Conservation (phyloP, 192 early-diverging fungal genomes). For the Coemansia sp. region DNA sequence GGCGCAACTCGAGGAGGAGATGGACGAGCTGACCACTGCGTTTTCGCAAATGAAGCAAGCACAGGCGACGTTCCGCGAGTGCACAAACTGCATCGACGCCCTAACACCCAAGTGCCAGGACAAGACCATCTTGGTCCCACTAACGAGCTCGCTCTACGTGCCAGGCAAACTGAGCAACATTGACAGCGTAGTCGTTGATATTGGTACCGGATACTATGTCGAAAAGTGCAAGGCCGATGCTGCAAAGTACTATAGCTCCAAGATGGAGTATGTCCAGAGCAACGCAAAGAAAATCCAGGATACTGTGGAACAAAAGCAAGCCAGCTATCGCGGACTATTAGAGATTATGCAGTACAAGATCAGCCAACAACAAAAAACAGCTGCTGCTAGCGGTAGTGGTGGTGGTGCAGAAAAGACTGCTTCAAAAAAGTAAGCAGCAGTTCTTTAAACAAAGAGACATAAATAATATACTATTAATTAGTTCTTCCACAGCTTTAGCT, state of each 20-base stretch:
- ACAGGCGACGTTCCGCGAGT: conserved; percentile 84
- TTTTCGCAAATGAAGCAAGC: conserved; percentile 88
- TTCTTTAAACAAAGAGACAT: too few species aligned
- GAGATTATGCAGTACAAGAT: conserved; percentile 56
- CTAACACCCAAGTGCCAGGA: conserved; percentile 59
- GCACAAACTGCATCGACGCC: conserved; percentile 71
- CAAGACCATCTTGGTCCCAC: conserved; percentile 50
- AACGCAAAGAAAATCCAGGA: conserved; percentile 84
- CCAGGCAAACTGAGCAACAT: conserved; percentile 83
- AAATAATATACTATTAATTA: conserved; percentile 12
- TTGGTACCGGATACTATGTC: conserved; percentile 96
- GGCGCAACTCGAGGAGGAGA: conserved; percentile 88
- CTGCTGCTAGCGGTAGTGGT: too few species aligned
- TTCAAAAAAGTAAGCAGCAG: background rate
- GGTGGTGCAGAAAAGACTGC: conserved; percentile 4
- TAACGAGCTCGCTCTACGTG: conserved; percentile 79
- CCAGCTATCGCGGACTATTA: conserved; percentile 59
- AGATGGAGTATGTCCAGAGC: conserved; percentile 80
- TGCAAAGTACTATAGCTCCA: conserved; percentile 77
- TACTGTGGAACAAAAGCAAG: conserved; percentile 78
- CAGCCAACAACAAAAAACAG: conserved; percentile 39
- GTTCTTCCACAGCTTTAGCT: conserved; percentile 82
- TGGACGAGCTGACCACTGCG: conserved; percentile 81
- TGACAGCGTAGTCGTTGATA: conserved; percentile 90
- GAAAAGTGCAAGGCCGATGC: conserved; percentile 90